Percentiles rank a stretch among this genome's conserved stretches.
Evolutionary conservation across 305 asterid genomes (phyloP).

Genomic region (Andrographis paniculata): DNA sequence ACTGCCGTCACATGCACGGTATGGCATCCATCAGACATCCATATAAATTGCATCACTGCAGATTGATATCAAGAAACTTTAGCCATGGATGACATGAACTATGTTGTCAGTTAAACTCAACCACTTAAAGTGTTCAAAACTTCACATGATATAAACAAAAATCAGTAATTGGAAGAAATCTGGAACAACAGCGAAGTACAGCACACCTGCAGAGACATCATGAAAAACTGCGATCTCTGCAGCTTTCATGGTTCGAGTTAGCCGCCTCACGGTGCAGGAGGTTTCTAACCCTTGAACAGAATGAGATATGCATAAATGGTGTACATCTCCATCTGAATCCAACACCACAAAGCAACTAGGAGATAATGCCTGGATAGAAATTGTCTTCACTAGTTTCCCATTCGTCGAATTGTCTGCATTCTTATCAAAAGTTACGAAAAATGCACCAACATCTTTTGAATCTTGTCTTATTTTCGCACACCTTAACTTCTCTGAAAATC

Average conservation of each 20-base stretch:
- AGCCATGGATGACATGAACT: slow-evolving; percentile 13
- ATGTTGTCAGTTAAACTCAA: neutral
- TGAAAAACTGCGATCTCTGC: slow-evolving; percentile 50
- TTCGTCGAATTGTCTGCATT: slow-evolving; percentile 29
- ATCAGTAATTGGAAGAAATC: slow-evolving; percentile 10
- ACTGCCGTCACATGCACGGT: slow-evolving; percentile 49
- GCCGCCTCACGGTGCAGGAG: slow-evolving; percentile 35
- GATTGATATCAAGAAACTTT: slow-evolving; percentile 19
- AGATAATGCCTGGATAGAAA: slow-evolving; percentile 58
- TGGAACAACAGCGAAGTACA: too few relatives aligned
- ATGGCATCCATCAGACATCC: slow-evolving; percentile 82
- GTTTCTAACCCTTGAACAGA: slow-evolving; percentile 39
- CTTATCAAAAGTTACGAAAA: slow-evolving; percentile 47
- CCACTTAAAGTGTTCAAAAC: slow-evolving; percentile 9
- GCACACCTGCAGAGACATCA: slow-evolving; percentile 45
- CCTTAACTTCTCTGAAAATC: slow-evolving; percentile 74
- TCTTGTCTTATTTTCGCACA: slow-evolving; percentile 59
- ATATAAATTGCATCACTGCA: slow-evolving; percentile 58
- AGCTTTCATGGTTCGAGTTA: slow-evolving; percentile 51
- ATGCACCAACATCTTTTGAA: slow-evolving; percentile 42
- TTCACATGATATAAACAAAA: slow-evolving; percentile 13
- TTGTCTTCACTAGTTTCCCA: slow-evolving; percentile 46
- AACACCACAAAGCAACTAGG: slow-evolving; percentile 46
- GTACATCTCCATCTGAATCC: slow-evolving; percentile 66
- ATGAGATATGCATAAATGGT: slow-evolving; percentile 41